These are phyloP conservation scores for Gossypium davidsonii DNA, from an alignment of 441 rosid species.

Conservation along the genomic window DNA sequence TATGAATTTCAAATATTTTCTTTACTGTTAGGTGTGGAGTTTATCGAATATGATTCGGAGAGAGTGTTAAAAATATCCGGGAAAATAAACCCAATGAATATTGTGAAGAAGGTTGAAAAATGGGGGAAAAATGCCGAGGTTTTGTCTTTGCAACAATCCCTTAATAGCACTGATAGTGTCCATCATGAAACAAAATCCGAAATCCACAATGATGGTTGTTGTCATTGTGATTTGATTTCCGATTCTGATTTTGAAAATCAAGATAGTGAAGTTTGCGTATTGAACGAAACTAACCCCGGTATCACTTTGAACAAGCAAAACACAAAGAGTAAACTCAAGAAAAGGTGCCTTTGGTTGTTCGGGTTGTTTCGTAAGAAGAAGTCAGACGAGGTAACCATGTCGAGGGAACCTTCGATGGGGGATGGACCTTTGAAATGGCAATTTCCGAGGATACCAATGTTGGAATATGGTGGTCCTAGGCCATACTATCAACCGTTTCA, in stretches of 20 bases:
- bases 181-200: neutral
- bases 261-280: neutral
- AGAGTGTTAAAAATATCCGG: neutral
- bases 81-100: neutral
- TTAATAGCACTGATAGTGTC: neutral
- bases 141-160: neutral
- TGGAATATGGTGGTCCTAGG: neutral
- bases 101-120: neutral
- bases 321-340: neutral
- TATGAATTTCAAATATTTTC: neutral
- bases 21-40: neutral
- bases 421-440: conserved; percentile 1
- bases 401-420: no score
- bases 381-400: neutral
- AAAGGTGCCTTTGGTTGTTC: neutral
- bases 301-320: neutral
- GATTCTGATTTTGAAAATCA: neutral
- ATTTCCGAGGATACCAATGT: neutral
- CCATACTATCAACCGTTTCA: neutral
- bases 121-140: neutral
- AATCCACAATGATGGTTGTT: neutral
- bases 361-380: neutral
- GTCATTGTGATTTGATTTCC: neutral
- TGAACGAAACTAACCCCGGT: neutral
- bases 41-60: neutral